These are phyloP conservation scores for Cryptococcus sp. DNA, from an alignment of 1,284 basidiomycete genomes.

Conservation along the genomic window DNA sequence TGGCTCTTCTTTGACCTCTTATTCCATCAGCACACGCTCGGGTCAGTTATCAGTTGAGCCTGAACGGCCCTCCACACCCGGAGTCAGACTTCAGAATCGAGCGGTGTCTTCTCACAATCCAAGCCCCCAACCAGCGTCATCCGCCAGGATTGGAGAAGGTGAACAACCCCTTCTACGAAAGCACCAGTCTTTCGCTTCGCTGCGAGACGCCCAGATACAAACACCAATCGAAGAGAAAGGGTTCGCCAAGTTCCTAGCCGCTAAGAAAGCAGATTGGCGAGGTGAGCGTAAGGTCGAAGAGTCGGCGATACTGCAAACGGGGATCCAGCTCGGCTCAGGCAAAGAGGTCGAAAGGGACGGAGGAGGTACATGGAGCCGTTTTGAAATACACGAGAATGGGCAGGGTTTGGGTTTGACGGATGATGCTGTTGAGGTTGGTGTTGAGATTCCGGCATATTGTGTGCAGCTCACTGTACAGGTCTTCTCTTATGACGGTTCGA, in stretches of 20 bases:
- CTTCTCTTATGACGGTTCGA: slow-evolving; percentile 27
- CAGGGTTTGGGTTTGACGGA: slow-evolving; percentile 28
- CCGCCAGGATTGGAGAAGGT: neutral
- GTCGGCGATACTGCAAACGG: slow-evolving; percentile 7
- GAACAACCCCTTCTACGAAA: slow-evolving; percentile 2
- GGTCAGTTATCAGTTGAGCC: neutral
- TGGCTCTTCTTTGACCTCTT: slow-evolving; percentile 27
- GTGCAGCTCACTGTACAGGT: slow-evolving; percentile 4
- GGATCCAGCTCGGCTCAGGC: slow-evolving; percentile 28
- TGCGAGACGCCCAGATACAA: slow-evolving; percentile 8
- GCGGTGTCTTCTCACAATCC: slow-evolving; percentile 6
- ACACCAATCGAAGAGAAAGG: slow-evolving; percentile 15
- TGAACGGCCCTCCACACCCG: neutral
- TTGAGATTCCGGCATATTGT: neutral
- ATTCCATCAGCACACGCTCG: slow-evolving; percentile 26
- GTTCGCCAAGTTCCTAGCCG: slow-evolving; percentile 36
- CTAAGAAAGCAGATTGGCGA: slow-evolving; percentile 12
- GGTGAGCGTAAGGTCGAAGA: slow-evolving; percentile 7
- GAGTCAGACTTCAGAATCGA: slow-evolving; percentile 6
- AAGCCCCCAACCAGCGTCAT: slow-evolving; percentile 3
- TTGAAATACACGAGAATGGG: slow-evolving; percentile 22
- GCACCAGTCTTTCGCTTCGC: slow-evolving; percentile 7
- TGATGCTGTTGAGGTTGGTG: slow-evolving; percentile 30
- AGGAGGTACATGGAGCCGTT: slow-evolving; percentile 29
- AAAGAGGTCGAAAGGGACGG: slow-evolving; percentile 37